Conservation (phyloP, 2,329 filamentous ascomycete genomes). For the Dendrostoma leiphaemia region DNA sequence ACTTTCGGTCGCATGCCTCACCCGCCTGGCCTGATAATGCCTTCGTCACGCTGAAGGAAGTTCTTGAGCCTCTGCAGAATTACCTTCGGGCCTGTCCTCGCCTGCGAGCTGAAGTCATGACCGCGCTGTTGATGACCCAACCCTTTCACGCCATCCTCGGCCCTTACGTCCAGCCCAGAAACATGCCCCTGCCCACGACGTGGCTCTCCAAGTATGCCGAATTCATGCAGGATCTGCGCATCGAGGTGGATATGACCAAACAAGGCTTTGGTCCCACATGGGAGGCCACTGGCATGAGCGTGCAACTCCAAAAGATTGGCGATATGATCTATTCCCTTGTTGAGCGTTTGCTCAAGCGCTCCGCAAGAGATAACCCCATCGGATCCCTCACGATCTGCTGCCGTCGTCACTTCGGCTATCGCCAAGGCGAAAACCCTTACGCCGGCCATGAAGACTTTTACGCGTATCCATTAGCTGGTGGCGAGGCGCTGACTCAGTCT, state of each 20-base stretch:
- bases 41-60: slow-evolving; percentile 29
- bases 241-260: slow-evolving; percentile 41
- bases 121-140: slow-evolving; percentile 32
- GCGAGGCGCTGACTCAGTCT: neutral
- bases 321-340: slow-evolving; percentile 29
- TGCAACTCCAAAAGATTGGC: slow-evolving; percentile 26
- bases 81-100: slow-evolving; percentile 32
- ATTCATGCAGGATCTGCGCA: slow-evolving; percentile 34
- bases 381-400: slow-evolving; percentile 32
- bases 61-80: slow-evolving; percentile 23
- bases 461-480: neutral
- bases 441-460: neutral
- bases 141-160: slow-evolving; percentile 39
- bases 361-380: slow-evolving; percentile 23
- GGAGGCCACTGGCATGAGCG: slow-evolving; percentile 23
- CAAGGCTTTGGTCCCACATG: slow-evolving; percentile 31
- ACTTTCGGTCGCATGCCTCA: slow-evolving; percentile 28
- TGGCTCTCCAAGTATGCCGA: slow-evolving; percentile 35
- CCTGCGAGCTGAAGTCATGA: slow-evolving; percentile 36
- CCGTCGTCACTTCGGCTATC: slow-evolving; percentile 31
- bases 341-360: slow-evolving; percentile 22
- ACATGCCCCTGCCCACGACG: slow-evolving; percentile 33
- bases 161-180: slow-evolving; percentile 30
- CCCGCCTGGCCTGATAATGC: slow-evolving; percentile 34
- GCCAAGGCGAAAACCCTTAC: slow-evolving; percentile 5